Conservation (phyloP, 169 alveolate genomes). For the Plasmodium gonderi region DNA sequence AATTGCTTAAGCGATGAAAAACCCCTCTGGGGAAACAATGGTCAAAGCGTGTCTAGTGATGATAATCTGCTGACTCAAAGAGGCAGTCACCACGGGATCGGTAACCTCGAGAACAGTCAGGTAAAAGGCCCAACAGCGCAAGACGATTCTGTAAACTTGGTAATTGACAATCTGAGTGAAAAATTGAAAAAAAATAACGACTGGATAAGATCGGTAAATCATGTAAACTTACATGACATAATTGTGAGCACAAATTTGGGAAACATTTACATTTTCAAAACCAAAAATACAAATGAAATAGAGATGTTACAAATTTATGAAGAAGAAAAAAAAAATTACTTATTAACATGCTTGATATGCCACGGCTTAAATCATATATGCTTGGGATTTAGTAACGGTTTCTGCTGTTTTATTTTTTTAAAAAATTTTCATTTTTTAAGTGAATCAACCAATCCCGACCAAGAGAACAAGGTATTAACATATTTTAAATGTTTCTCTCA, state of each 20-base stretch:
- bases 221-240: constrained; percentile 24
- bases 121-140: background rate
- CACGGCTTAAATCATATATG: constrained; percentile 40
- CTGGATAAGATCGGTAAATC: constrained; percentile 60
- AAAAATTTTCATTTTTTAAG: background rate
- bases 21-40: too few species aligned
- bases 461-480: background rate
- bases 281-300: background rate
- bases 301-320: constrained; percentile 19
- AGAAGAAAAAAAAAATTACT: constrained; percentile 25
- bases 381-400: constrained; percentile 67
- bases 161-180: constrained; percentile 2
- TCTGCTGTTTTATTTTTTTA: constrained; percentile 37
- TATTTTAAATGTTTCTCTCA: constrained; percentile 57
- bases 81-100: too few species aligned
- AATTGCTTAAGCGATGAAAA: background rate
- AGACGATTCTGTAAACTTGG: constrained; percentile 2
- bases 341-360: constrained; percentile 44
- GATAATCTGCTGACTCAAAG: too few species aligned
- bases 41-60: too few species aligned
- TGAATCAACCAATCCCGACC: background rate
- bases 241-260: constrained; percentile 58
- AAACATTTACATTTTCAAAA: constrained; percentile 33
- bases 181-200: constrained; percentile 48
- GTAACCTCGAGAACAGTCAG: background rate